A percentile compares a stretch with the other conserved stretches of the same genome.
Conservation (phyloP, 805 yeast genomes). For the Schwanniomyces occidentalis region DNA sequence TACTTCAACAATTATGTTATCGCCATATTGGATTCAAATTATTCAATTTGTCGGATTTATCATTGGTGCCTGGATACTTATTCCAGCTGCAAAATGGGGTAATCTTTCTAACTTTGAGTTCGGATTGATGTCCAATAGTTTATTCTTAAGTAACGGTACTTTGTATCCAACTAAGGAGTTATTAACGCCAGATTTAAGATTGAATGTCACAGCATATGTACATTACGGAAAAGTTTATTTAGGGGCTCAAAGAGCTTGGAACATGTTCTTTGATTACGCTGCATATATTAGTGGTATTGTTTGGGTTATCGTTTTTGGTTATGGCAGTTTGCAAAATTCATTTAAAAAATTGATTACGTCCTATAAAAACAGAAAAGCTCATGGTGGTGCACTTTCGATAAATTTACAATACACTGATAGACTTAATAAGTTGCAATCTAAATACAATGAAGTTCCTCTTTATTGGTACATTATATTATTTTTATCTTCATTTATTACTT, state of each 20-base stretch:
- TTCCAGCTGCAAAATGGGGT: slow-evolving; percentile 51
- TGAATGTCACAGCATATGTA: slow-evolving; percentile 48
- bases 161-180: slow-evolving; percentile 44
- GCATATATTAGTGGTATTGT: slow-evolving; percentile 49
- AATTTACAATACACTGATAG: slow-evolving; percentile 37
- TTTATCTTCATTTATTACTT: slow-evolving; percentile 30
- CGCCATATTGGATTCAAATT: slow-evolving; percentile 54
- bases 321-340: slow-evolving; percentile 20
- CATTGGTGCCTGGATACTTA: slow-evolving; percentile 47
- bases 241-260: slow-evolving; percentile 52
- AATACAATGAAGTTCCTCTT: slow-evolving; percentile 43
- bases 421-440: slow-evolving; percentile 40
- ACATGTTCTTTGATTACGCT: slow-evolving; percentile 54
- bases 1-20: slow-evolving; percentile 49
- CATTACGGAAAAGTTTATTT: slow-evolving; percentile 45
- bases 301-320: slow-evolving; percentile 46
- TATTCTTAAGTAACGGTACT: slow-evolving; percentile 38
- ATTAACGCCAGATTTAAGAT: slow-evolving; percentile 37
- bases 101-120: slow-evolving; percentile 24
- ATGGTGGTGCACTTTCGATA: slow-evolving; percentile 7
- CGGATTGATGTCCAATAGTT: slow-evolving; percentile 50
- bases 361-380: slow-evolving; percentile 3
- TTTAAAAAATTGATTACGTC: slow-evolving; percentile 11
- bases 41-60: slow-evolving; percentile 49
- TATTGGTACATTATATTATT: slow-evolving; percentile 44